phyloP scores from a whole-genome alignment of 2,329 filamentous ascomycete genomes.

The Claviceps humidiphila region DNA sequence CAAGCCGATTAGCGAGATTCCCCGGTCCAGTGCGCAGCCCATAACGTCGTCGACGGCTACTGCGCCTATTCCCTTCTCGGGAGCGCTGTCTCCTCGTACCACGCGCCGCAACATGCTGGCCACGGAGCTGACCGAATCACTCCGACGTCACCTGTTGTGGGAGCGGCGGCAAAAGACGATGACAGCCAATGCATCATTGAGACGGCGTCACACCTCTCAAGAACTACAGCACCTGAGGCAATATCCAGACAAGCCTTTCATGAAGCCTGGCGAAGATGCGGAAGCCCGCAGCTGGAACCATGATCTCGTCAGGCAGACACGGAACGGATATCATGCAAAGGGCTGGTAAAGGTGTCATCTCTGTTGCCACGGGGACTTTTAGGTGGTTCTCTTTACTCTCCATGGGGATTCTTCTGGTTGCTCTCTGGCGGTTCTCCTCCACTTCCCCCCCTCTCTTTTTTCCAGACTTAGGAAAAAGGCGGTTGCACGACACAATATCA shows the following conservation, averaged over 20 bases:
- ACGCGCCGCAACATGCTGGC: constrained; percentile 92
- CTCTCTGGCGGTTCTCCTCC: not conserved
- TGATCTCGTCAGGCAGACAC: constrained; percentile 70
- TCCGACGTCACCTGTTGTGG: constrained; percentile 84
- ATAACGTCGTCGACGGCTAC: constrained; percentile 61
- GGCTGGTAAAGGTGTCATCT: constrained; percentile 21
- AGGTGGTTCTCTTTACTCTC: no score
- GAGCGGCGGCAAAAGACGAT: constrained; percentile 91
- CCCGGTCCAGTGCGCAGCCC: constrained; percentile 58
- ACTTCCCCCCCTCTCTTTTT: not conserved
- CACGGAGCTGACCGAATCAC: constrained; percentile 84
- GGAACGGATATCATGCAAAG: constrained; percentile 32
- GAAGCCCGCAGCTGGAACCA: constrained; percentile 72
- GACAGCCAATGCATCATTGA: constrained; percentile 75
- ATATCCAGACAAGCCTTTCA: constrained; percentile 54
- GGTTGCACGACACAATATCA: no score
- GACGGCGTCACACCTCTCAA: constrained; percentile 79
- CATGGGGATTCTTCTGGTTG: no score
- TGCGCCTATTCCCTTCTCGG: constrained; percentile 50
- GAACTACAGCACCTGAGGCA: constrained; percentile 82
- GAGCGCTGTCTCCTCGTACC: constrained; percentile 77
- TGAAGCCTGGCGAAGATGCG: constrained; percentile 45
- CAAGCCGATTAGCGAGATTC: constrained; percentile 46
- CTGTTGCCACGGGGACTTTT: not conserved
- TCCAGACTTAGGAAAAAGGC: no score